Percentiles rank a stretch among this genome's conserved stretches.
phyloP scores from a whole-genome alignment of 352 stramenopile genomes.

The Globisporangium rhizosaccharum region DNA sequence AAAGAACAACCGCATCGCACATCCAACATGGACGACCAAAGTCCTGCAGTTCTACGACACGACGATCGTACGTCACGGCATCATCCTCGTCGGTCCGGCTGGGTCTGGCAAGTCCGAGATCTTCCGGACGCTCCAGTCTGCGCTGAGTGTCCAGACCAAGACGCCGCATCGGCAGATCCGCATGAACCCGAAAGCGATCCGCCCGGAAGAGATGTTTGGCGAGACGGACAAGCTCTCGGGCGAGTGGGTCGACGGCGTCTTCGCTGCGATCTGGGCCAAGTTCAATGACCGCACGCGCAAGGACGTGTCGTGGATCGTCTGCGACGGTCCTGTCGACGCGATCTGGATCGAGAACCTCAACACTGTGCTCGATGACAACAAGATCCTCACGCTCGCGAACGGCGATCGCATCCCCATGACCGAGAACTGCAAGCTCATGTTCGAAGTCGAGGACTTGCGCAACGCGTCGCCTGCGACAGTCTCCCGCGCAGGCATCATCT shows the following conservation, averaged over 20 bases:
- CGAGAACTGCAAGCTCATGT: conserved; percentile 87
- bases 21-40: conserved; percentile 80
- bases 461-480: conserved; percentile 91
- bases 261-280: conserved; percentile 83
- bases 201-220: conserved; percentile 76
- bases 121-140: conserved; percentile 58
- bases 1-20: conserved; percentile 58
- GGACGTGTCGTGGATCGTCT: conserved; percentile 89
- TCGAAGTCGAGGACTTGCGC: conserved; percentile 91
- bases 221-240: conserved; percentile 73
- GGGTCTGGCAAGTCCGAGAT: conserved; percentile 78
- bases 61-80: conserved; percentile 89
- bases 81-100: conserved; percentile 86
- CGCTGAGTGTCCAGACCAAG: conserved; percentile 49
- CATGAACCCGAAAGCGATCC: conserved; percentile 82
- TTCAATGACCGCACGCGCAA: conserved; percentile 82
- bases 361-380: conserved; percentile 94
- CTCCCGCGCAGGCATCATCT: conserved; percentile 88
- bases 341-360: conserved; percentile 96
- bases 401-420: conserved; percentile 91
- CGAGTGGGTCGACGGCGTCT: conserved; percentile 73
- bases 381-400: conserved; percentile 90
- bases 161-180: conserved; percentile 70
- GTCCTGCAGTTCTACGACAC: conserved; percentile 92
- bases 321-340: conserved; percentile 91